phyloP scores from a whole-genome alignment of 495 filamentous ascomycete species.

The Talaromyces proteolyticus region DNA sequence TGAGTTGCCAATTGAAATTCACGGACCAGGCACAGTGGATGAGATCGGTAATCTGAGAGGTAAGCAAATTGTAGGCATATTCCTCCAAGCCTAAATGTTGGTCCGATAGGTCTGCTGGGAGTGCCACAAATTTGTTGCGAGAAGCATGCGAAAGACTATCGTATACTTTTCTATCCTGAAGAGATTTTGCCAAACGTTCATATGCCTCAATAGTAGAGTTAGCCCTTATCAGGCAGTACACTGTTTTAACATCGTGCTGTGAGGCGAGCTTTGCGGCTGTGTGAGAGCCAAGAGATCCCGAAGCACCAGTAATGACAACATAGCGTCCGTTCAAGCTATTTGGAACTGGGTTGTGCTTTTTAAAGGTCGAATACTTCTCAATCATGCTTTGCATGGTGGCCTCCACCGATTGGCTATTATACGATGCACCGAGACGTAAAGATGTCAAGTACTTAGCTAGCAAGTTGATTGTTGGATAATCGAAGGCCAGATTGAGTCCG shows the following conservation, averaged over 20 bases:
- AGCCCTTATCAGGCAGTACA: slow-evolving; percentile 56
- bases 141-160: slow-evolving; percentile 14
- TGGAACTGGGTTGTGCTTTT: slow-evolving; percentile 25
- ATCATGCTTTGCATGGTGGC: slow-evolving; percentile 29
- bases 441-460: slow-evolving; percentile 24
- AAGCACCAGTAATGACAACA: slow-evolving; percentile 23
- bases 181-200: slow-evolving; percentile 40
- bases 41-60: slow-evolving; percentile 35
- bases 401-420: slow-evolving; percentile 16
- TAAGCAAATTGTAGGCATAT: slow-evolving; percentile 28
- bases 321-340: slow-evolving; percentile 12
- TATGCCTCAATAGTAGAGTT: slow-evolving; percentile 34
- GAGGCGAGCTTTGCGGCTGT: slow-evolving; percentile 13
- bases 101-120: slow-evolving; percentile 32
- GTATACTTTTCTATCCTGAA: slow-evolving; percentile 26
- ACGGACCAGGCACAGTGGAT: slow-evolving; percentile 70
- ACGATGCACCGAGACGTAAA: slow-evolving; percentile 15
- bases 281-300: slow-evolving; percentile 20
- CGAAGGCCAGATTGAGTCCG: slow-evolving; percentile 41
- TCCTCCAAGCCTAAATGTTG: slow-evolving; percentile 37
- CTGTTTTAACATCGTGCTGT: slow-evolving; percentile 19
- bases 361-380: slow-evolving; percentile 30
- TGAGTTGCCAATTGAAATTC: slow-evolving; percentile 58
- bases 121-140: slow-evolving; percentile 30
- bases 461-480: slow-evolving; percentile 32